These are phyloP conservation scores for Crucibulum laeve DNA, from an alignment of 768 basidiomycete species.

Conservation along the genomic window DNA sequence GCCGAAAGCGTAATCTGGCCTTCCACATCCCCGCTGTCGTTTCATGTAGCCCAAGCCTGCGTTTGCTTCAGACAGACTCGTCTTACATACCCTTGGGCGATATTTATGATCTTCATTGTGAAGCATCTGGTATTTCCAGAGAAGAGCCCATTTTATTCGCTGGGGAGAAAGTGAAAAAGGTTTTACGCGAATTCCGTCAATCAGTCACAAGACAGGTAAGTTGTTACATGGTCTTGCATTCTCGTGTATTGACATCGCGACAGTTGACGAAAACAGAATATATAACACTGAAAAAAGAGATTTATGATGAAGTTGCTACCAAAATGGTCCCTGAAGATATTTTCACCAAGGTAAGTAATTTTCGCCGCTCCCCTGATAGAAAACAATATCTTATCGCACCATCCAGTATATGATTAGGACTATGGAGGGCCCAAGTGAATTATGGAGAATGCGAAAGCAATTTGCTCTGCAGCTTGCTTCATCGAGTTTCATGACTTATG, in stretches of 20 bases:
- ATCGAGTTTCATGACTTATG: slow-evolving; percentile 88
- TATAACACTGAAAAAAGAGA: slow-evolving; percentile 71
- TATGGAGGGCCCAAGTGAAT: slow-evolving; percentile 77
- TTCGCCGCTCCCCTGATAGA: slow-evolving; percentile 3
- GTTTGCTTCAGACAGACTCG: slow-evolving; percentile 86
- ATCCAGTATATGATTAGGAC: slow-evolving; percentile 84
- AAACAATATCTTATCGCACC: slow-evolving; percentile 2
- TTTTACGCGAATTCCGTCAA: slow-evolving; percentile 57
- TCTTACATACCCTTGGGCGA: slow-evolving; percentile 91
- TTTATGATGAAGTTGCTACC: slow-evolving; percentile 79
- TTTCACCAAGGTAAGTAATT: slow-evolving; percentile 63
- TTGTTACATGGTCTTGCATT: slow-evolving; percentile 1
- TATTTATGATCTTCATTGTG: slow-evolving; percentile 89
- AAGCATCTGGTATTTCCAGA: slow-evolving; percentile 64
- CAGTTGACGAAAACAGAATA: slow-evolving; percentile 65
- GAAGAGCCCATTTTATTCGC: slow-evolving; percentile 87
- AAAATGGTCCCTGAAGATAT: slow-evolving; percentile 92
- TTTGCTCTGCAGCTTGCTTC: slow-evolving; percentile 88
- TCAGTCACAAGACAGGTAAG: slow-evolving; percentile 40
- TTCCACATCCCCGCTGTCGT: slow-evolving; percentile 91
- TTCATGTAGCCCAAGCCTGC: slow-evolving; percentile 76
- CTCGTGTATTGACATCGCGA: slow-evolving; percentile 3
- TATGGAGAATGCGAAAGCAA: slow-evolving; percentile 98
- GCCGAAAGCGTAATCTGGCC: slow-evolving; percentile 81
- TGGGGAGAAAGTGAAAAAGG: slow-evolving; percentile 78